Evolutionary conservation across 2,329 filamentous ascomycete species (phyloP), one percentile per base, ranked within the genome.

Genomic region (Ceratocystis alfenasii): DNA sequence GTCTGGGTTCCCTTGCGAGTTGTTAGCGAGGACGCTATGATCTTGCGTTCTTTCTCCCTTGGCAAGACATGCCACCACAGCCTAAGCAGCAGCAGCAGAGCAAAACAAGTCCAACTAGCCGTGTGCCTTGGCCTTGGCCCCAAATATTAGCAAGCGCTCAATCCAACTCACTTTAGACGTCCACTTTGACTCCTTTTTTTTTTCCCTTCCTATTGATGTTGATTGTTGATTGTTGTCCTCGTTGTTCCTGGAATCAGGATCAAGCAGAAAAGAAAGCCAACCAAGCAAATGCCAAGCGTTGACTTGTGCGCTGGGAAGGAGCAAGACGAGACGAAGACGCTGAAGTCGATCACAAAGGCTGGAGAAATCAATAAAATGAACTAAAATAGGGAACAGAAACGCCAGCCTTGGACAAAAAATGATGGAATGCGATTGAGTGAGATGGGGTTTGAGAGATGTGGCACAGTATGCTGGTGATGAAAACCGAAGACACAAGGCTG

Each of bases 11-110:
- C 48, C 48, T 53, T 28, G 48, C 25, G 10, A 53, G 22, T 5
- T 28, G 48, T 53, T 53, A 53, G 48, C 48, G 22, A 53, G 15
- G 22, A 53, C 48, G 48, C 48, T 53, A 53, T 53, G 48, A 53
- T 53, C 48, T 28, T 53, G 48, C 7, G 48, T 28, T 41, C 36
- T 41, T 5, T 53, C 22, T 28, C 48, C 48, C 22, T 53, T 8
- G 8, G 20, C 48, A 8, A 53, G 48, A 53, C 36, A 41, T 41
- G 36, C 36, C 36, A 41, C 36, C 10, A 41, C 3, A 12, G 36
- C 36, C 36, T 41, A 41, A 41, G 36, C 36, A 41, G 36, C 36
- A 41, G 12, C 36, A 41, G 28, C 28, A 28, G 30, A 33, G 28
- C 28, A 30, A 30, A 30, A 30, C 28, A 30, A 30, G 28, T 6